Evolutionary conservation across 1,139 yeast species (phyloP), one percentile per base, ranked within the genome.

Genomic region (Debaryomyces coudertii): DNA sequence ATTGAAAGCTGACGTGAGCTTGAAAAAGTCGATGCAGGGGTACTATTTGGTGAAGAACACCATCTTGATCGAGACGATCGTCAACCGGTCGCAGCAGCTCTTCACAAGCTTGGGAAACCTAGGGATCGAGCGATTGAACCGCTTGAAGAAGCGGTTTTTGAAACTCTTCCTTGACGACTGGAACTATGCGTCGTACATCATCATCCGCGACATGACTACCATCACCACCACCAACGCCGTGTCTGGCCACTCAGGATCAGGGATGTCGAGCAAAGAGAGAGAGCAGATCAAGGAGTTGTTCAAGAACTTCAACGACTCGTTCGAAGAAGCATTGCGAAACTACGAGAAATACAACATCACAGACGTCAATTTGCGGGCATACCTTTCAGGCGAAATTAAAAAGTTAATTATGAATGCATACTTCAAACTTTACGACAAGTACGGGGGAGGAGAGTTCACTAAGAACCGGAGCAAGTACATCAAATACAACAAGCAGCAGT

Each of bases 211-310:
- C 53, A 85, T 84, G 66, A 83, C 92, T 2, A 77, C 78, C 23
- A 81, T 83, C 42, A 69, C 75, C 39, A 65, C 72, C 29, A 62
- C 62, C 16, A 62, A 62, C 40, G 72, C 71, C 2, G 61, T 44
- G 12, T 43, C 39, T 5, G 53, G 53, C 9, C 48, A 43, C 42
- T 35, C 45, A 3, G 57, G 59, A 2, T 16, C 37, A 9, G 61
- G 65, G 42, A 51, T 71, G 47, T 67, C 83, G 3, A 77, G 80
- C 29, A 92, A 90, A 59, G 96, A 92, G 53, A 82, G 83, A 51
- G 97, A 90, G 44, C 82, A 79, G 47, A 82, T 92, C 48, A 95
- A 93, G 60, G 97, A 93, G 50, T 83, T 89, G 59, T 92, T 90
- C 71, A 80, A 79, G 54, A 80, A 73, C 47, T 92, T 93, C 68